phyloP scores from a whole-genome alignment of 2,329 filamentous ascomycete genomes.

The Sarocladium oryzae region DNA sequence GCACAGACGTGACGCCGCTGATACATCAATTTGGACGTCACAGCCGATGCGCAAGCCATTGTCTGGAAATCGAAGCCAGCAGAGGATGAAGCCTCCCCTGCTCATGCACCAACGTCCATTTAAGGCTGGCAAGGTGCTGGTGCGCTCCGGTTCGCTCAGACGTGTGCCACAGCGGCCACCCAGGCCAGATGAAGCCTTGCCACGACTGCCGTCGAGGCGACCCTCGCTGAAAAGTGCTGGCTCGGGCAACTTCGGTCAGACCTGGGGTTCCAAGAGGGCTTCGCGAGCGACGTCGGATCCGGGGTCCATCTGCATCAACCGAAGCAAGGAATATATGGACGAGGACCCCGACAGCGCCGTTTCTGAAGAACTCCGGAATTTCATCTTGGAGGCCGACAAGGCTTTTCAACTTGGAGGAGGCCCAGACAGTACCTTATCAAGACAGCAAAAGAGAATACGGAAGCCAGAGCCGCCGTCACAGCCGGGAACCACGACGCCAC shows the following conservation, averaged over 20 bases:
- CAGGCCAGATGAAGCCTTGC: neutral
- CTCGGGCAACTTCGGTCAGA: neutral
- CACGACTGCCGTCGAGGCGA: neutral
- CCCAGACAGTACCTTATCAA: neutral
- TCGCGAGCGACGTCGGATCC: neutral
- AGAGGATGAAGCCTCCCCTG: neutral
- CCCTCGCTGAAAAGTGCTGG: neutral
- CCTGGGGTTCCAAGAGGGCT: neutral
- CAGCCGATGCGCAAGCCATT: neutral
- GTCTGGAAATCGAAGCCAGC: neutral
- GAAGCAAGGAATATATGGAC: neutral
- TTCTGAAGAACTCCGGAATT: constrained; percentile 9
- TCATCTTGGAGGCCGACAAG: constrained; percentile 11
- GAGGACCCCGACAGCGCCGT: neutral
- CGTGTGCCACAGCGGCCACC: neutral
- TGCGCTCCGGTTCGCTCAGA: neutral
- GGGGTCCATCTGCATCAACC: neutral
- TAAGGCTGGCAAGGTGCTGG: neutral
- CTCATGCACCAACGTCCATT: neutral
- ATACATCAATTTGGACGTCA: neutral
- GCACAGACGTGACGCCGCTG: neutral
- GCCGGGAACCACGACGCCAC: neutral
- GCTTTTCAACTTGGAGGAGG: constrained; percentile 8
- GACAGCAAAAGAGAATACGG: neutral
- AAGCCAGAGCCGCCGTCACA: neutral